These are phyloP conservation scores for Colletotrichum tofieldiae DNA, from an alignment of 2,329 filamentous ascomycete genomes.

Conservation along the genomic window DNA sequence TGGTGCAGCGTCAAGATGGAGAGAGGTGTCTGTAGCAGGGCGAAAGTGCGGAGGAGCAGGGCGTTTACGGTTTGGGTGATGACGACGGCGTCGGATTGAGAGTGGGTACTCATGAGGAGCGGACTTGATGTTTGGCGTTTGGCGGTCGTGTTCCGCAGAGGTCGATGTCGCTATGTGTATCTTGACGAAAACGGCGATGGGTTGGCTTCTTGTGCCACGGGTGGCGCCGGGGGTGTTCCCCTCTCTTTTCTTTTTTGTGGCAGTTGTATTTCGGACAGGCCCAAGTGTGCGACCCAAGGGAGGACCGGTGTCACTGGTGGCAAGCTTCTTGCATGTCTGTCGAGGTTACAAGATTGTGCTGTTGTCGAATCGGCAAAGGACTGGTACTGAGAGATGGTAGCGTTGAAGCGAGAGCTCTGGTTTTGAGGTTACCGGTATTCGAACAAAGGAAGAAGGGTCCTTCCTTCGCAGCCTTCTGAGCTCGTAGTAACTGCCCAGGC, in stretches of 20 bases:
- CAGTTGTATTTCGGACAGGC: not conserved
- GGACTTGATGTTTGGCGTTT: slow-evolving; percentile 14
- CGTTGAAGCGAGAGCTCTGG: slow-evolving; percentile 19
- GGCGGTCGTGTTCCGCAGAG: slow-evolving; percentile 6
- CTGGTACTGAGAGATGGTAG: not conserved
- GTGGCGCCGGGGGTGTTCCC: not conserved
- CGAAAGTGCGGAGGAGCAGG: slow-evolving; percentile 40
- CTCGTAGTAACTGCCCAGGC: not conserved
- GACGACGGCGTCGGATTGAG: slow-evolving; percentile 39
- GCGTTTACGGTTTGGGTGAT: slow-evolving; percentile 42
- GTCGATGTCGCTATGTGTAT: not conserved
- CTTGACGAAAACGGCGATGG: slow-evolving; percentile 19
- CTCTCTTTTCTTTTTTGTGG: slow-evolving; percentile 10
- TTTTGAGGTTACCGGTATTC: not conserved
- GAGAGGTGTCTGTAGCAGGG: slow-evolving; percentile 36
- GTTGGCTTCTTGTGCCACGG: not conserved
- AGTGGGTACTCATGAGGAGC: slow-evolving; percentile 33
- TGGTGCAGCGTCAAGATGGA: slow-evolving; percentile 25
- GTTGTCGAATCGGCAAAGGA: slow-evolving; percentile 3
- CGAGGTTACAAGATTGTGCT: not conserved
- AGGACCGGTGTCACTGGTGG: not conserved
- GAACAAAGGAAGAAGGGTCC: slow-evolving; percentile 16
- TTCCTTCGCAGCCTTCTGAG: not conserved
- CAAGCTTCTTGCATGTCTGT: not conserved
- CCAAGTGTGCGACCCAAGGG: not conserved